Evolutionary conservation across 2,329 filamentous ascomycete species (phyloP), one percentile per base, ranked within the genome.

Genomic region (Balansia obtecta): DNA sequence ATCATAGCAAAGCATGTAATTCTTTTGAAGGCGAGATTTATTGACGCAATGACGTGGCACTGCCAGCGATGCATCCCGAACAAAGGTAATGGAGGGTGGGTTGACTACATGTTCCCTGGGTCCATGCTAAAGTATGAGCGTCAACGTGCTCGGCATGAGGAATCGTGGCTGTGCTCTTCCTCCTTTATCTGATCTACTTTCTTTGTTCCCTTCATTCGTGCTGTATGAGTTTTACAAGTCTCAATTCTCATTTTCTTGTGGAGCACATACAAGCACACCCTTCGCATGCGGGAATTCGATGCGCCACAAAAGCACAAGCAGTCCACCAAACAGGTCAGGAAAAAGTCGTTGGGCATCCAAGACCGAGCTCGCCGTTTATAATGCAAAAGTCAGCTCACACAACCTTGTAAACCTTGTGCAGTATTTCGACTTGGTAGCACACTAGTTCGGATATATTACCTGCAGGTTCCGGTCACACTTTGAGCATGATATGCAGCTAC

Each of bases 311-410:
- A 41, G 38, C 40, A 27, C 27, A 22, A 22, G 20, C 20, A 22
- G 20, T 22, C 20, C 20, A 27, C 4, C 27, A 5, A 27, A 8
- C 27, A 27, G 27, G 27, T 27, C 11, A 16, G 46, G 40, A 18
- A 13, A 16, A 43, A 45, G 20, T 27, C 18, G 41, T 51, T 51
- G 50, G 46, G 37, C 50, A 38, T 48, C 34, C 40, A 48, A 45
- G 13, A 39, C 18, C 45, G n/a, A 22, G 40, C 11, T 18, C 20
- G 11, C 33, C 27, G 27, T 27, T 27, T 6, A 27, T 27, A 27
- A 4, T 27, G 27, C 27, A 27, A 27, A 43, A 41, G 37, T 10
- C 33, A 16, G 41, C 34, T 16, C 37, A 34, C 20, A 33, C 39
- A 34, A 13, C 16, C 34, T 18, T 6, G 32, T 45, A 15, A 34